Evolutionary conservation across 768 basidiomycete genomes (phyloP).

Genomic region (Calocera viscosa): DNA sequence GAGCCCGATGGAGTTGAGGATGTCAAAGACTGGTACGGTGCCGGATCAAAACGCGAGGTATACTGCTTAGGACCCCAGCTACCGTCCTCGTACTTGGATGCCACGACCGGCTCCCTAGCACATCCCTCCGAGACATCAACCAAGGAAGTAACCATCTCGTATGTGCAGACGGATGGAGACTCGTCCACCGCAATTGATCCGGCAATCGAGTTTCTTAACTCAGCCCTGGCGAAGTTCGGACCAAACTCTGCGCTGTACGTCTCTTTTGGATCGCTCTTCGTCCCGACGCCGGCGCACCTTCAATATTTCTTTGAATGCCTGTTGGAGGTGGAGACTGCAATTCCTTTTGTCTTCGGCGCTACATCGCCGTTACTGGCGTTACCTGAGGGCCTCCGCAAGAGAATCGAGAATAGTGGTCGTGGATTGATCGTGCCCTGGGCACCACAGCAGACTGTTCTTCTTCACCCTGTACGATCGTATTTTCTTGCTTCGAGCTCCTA

Average conservation of each 20-base stretch:
- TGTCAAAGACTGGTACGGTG: not conserved
- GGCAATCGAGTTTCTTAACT: not conserved
- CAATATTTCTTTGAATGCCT: not conserved
- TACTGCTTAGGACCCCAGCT: not conserved
- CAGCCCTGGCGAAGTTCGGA: not conserved
- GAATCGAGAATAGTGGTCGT: conserved; percentile 13
- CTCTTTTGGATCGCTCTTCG: not conserved
- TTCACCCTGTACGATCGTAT: not conserved
- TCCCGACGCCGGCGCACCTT: not conserved
- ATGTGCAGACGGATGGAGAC: not conserved
- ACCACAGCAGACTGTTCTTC: conserved; percentile 6
- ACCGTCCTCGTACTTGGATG: not conserved
- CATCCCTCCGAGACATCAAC: not conserved
- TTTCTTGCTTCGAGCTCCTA: not conserved
- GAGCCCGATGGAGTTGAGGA: not conserved
- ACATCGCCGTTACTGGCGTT: conserved; percentile 11
- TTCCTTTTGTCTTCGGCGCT: not conserved
- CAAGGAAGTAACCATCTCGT: not conserved
- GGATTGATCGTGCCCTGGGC: conserved; percentile 8
- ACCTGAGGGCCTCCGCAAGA: conserved; percentile 19
- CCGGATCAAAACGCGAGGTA: not conserved
- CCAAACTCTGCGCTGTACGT: not conserved
- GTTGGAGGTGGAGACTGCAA: not conserved
- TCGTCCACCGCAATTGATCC: not conserved
- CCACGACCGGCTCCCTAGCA: not conserved